Evolutionary conservation across 2,329 filamentous ascomycete species (phyloP).

Genomic region (Cordyceps pruinosa): DNA sequence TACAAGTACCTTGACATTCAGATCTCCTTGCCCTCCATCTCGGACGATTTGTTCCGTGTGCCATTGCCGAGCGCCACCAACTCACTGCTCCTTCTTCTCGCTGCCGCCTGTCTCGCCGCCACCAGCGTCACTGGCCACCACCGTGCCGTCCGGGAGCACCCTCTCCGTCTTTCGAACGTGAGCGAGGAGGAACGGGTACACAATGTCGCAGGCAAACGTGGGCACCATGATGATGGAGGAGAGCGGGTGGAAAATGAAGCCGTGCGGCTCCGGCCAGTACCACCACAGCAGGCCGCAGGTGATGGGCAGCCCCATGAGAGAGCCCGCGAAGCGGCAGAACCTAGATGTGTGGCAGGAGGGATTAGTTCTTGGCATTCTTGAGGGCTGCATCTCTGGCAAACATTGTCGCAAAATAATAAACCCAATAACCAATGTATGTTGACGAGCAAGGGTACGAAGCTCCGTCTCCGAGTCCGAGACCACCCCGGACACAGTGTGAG

Average conservation of each 20-base stretch:
- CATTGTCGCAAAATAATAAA: too few relatives aligned
- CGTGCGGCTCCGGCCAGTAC: constrained; percentile 45
- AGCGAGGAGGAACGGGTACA: constrained; percentile 38
- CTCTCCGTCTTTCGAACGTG: constrained; percentile 33
- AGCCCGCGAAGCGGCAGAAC: constrained; percentile 37
- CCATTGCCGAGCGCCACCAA: neutral
- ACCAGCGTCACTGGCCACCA: constrained; percentile 22
- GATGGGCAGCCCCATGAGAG: constrained; percentile 33
- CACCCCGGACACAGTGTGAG: neutral
- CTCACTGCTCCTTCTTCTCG: neutral
- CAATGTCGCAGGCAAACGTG: constrained; percentile 34
- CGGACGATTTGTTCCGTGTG: neutral
- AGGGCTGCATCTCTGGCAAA: too few relatives aligned
- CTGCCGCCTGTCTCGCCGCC: neutral
- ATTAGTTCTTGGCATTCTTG: neutral
- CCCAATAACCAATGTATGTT: neutral
- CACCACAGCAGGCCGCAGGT: constrained; percentile 38
- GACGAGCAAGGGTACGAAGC: too few relatives aligned
- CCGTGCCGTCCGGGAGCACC: constrained; percentile 30
- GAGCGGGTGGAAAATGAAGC: constrained; percentile 37
- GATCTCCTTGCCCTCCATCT: too few relatives aligned
- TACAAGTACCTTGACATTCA: too few relatives aligned
- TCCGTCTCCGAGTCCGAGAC: neutral
- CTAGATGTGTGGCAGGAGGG: constrained; percentile 20
- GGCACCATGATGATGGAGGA: constrained; percentile 35